A percentile compares a stretch with the other conserved stretches of the same genome.
Conservation (phyloP, 805 yeast genomes). For the Cyberlindnera mississippiensis region DNA sequence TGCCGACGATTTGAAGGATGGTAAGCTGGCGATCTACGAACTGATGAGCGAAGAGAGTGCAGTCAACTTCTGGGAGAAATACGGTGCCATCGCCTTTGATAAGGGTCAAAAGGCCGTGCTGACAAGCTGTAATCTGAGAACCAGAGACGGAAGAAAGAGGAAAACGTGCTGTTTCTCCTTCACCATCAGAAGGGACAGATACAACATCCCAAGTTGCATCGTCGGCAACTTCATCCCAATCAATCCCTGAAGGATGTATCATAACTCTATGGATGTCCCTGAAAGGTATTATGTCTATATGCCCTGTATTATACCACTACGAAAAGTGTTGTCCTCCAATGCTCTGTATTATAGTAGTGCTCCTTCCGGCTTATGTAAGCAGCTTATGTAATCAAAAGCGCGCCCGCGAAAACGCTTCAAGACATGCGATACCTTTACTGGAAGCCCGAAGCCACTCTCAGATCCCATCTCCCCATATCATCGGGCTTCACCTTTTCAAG, state of each 20-base stretch:
- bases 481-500: too few species aligned
- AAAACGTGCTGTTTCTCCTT: slow-evolving; percentile 91
- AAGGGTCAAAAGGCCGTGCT: slow-evolving; percentile 92
- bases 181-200: slow-evolving; percentile 87
- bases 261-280: too few species aligned
- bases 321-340: too few species aligned
- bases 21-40: slow-evolving; percentile 88
- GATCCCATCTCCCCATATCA: too few species aligned
- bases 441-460: too few species aligned
- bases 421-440: neutral
- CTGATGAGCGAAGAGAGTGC: slow-evolving; percentile 94
- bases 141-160: slow-evolving; percentile 74
- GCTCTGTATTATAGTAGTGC: neutral
- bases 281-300: too few species aligned
- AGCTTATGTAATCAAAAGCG: too few species aligned
- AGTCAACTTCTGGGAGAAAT: slow-evolving; percentile 96
- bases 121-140: slow-evolving; percentile 83
- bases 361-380: neutral
- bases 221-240: slow-evolving; percentile 94
- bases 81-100: slow-evolving; percentile 94
- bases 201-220: slow-evolving; percentile 93
- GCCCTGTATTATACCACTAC: too few species aligned
- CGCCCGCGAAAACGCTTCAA: neutral
- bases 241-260: slow-evolving; percentile 32
- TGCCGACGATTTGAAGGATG: slow-evolving; percentile 89